Evolutionary conservation across 148 eudicot species (phyloP), one percentile per base, ranked within the genome.

Genomic region (Rhododendron williamsianum): DNA sequence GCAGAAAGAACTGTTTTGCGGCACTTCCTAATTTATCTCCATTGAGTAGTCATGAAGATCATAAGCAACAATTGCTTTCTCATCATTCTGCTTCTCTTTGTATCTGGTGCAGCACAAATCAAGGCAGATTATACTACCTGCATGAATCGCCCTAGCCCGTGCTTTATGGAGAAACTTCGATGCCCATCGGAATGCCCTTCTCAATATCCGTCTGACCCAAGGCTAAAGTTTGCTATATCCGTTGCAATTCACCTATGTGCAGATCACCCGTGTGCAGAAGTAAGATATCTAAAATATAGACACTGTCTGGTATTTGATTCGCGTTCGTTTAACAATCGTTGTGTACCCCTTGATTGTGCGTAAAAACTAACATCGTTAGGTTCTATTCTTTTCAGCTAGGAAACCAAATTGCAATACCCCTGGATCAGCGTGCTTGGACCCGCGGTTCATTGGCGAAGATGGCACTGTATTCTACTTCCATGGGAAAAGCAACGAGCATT

Each of bases 181-280:
- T 93, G 96, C 89, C 98, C 98, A 9, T 65, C 4, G 1, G 88
- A 95, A 78, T 95, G 98, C 86, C 98, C 97, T 2, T 58, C 89
- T 0, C 43, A 77, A 9, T 45, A 49, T 25, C 92, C 97, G 5
- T 87, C 45, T 3, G 86, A 88, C 77, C 91, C 93, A 2, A 89
- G 69, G 92, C 92, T 78, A 95, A 92, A 88, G 95, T 88, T 83
- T 95, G 98, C 82, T 84, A 83, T 65, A 80, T 93, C 60, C 80
- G 92, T 86, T 95, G 97, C 76, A 4, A 87, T 69, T 90, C 93
- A 18, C 96, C 95, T 0, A 84, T 85, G 11, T 94, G 97, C 92
- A 84, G 87, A 41, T 41, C 45, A 87, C 86, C 95, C 9, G 90
- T 82, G 80, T 94, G 96, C 90, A 90, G 88, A 90, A 83, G 95